A percentile compares a stretch with the other conserved stretches of the same genome.
Evolutionary conservation across 768 basidiomycete genomes (phyloP).

Genomic region (Rhodotorula diobovata): DNA sequence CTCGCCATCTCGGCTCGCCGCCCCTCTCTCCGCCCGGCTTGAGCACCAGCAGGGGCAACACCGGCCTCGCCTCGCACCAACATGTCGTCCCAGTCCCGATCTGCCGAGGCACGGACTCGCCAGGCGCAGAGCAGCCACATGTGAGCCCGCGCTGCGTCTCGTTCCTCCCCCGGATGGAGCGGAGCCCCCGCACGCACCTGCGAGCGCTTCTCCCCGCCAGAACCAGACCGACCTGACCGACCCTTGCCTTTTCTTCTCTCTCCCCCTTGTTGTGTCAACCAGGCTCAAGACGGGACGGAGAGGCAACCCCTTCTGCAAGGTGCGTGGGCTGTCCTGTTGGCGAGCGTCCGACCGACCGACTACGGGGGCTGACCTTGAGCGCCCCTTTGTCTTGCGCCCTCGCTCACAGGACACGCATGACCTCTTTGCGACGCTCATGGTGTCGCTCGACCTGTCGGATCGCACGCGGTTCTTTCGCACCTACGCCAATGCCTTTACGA

Average conservation of each 20-base stretch:
- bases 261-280: not conserved
- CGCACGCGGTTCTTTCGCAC: slow-evolving; percentile 96
- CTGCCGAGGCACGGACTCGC: slow-evolving; percentile 20
- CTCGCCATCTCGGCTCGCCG: not conserved
- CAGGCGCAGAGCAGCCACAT: slow-evolving; percentile 44
- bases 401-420: slow-evolving; percentile 82
- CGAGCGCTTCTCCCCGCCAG: too few relatives aligned
- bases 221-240: not conserved
- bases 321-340: too few relatives aligned
- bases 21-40: not conserved
- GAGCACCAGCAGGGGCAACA: not conserved
- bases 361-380: not conserved
- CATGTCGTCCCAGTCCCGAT: slow-evolving; percentile 32
- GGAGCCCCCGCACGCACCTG: too few relatives aligned
- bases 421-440: slow-evolving; percentile 92
- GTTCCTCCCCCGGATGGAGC: not conserved
- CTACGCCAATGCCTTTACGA: slow-evolving; percentile 90
- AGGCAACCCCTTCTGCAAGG: slow-evolving; percentile 45
- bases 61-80: too few relatives aligned
- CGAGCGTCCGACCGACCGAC: not conserved
- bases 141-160: slow-evolving; percentile 6
- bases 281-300: slow-evolving; percentile 43
- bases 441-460: slow-evolving; percentile 78
- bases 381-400: not conserved
- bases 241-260: too few relatives aligned